Evolutionary conservation across 2,329 filamentous ascomycete species (phyloP), one percentile per base, ranked within the genome.

Genomic region (Clonostachys byssicola): DNA sequence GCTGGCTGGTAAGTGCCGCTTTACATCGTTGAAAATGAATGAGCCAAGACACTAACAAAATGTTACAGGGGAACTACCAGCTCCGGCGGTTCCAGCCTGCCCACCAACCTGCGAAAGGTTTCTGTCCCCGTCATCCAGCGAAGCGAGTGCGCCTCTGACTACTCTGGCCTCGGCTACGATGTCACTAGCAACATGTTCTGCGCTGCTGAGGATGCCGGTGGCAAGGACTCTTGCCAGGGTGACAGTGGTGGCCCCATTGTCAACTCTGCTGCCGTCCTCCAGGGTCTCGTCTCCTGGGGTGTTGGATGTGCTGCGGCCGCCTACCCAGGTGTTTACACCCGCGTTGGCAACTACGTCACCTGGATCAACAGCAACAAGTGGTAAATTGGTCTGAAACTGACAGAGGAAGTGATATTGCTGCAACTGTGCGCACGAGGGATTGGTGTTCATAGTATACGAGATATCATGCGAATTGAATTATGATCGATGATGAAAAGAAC

Each of bases 251-350:
- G 61, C 34, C 61, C 61, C 41, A 55, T 64, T 12, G 23, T 30
- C 23, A 51, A 60, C 34, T 43, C 45, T 35, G 48, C 54, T 30
- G 46, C 53, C 48, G 48, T 43, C 4, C 51, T 46, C 13, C 45
- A 64, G 23, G 61, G 61, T 43, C n/a, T 58, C 33, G 61, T 64
- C 18, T 64, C 61, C 38, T 64, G 59, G 59, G 61, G 61, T 33
- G 12, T 54, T 1, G 60, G 60, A 18, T 64, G 61, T 43, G 61
- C 61, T 20, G 51, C 33, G 7, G 33, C 60, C 30, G 50, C 54
- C 39, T 16, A 13, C 8, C 16, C 60, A 38, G 61, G 61, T 42
- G 61, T 64, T 38, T 64, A 64, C 47, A 50, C 57, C 23, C 51
- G 54, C n/a, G 44, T 64, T 13, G 61, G 60, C 18, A 43, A 39